A percentile compares a stretch with the other conserved stretches of the same genome.
These are phyloP conservation scores for Phenoliferia sp. DNA, from an alignment of 1,284 basidiomycete genomes.

Conservation along the genomic window DNA sequence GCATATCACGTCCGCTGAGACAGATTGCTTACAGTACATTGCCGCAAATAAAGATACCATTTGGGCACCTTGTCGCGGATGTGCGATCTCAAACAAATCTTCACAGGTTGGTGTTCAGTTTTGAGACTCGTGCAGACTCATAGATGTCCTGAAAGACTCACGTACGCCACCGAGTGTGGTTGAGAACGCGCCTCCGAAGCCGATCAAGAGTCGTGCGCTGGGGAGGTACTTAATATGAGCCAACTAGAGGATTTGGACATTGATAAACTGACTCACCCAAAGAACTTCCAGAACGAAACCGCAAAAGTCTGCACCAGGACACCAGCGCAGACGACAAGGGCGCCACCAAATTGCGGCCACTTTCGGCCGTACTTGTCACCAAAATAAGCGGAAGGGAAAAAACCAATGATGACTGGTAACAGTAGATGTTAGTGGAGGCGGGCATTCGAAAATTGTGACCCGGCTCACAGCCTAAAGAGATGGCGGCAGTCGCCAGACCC, in stretches of 20 bases:
- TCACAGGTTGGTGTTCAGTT: too few relatives aligned
- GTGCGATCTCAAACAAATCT: conserved; percentile 31
- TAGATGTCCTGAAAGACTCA: background rate
- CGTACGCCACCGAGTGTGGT: conserved; percentile 7
- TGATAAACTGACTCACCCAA: conserved; percentile 8
- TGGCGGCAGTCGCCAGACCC: conserved; percentile 13
- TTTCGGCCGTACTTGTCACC: conserved; percentile 15
- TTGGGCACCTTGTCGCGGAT: conserved; percentile 33
- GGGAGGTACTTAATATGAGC: background rate
- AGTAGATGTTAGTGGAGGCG: background rate
- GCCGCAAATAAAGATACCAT: conserved; percentile 35
- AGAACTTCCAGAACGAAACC: conserved; percentile 6
- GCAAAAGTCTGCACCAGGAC: conserved; percentile 34
- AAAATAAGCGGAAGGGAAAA: conserved; percentile 7
- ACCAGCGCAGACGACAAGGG: conserved; percentile 34
- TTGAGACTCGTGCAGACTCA: too few relatives aligned
- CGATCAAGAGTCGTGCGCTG: conserved; percentile 23
- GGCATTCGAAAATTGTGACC: too few relatives aligned
- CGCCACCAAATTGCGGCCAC: conserved; percentile 29
- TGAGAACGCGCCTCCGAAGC: conserved; percentile 18
- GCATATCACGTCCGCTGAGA: background rate
- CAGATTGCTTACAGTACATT: conserved; percentile 31
- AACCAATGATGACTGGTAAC: conserved; percentile 3
- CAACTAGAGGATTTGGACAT: background rate
- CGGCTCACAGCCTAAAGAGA: conserved; percentile 12